Base-by-base conservation (phyloP, 148 eudicot genomes). In the Suaeda aralocaspica region DNA sequence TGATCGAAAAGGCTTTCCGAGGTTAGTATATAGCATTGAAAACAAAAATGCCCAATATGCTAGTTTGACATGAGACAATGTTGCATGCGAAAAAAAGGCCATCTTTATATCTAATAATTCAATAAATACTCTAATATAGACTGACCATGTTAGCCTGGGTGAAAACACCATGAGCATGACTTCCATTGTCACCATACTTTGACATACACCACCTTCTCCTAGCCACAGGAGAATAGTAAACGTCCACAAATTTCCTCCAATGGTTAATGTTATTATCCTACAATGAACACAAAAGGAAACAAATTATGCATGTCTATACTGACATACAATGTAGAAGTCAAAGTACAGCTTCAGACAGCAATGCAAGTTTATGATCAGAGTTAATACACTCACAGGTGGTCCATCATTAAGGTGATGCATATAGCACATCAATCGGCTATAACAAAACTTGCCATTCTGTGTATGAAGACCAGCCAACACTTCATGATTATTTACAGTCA, bases 151-250 rank as follows among this genome's bases (percentile, higher is more conserved):
- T 19, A 49, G 72, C 18, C 64, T 34, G 80, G 50, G 76, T 57
- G 80, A 79, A 79, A 72, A 68, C 75, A 59, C 81, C 77, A 50
- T 44, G 73, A 46, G 73, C 75, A 42, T 78, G 81, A 52, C 58
- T 58, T 9, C 79, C 82, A 46, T 29, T 59, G 64, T 44, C 44
- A 67, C 24, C 19, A 49, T 75, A 74, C 64, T 49, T 68, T 30
- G 86, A 82, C 66, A 82, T 59, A 63, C 90, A 86, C 79, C 82
- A 82, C 66, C 76, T 84, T 73, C 71, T 79, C 79, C 60, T 80
- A 29, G 78, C 86, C 45, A 44, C 1, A 44, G 76, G 72, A 72
- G 80, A 81, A 65, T 68, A 86, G 72, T 73, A 86, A 28, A 73
- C 58, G n/a, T 46, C 65, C 49, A 82, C 84, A 73, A 86, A 80